Conservation (phyloP, 225 moss, liverwort and hornwort genomes). For the Takakia lepidozioides region DNA sequence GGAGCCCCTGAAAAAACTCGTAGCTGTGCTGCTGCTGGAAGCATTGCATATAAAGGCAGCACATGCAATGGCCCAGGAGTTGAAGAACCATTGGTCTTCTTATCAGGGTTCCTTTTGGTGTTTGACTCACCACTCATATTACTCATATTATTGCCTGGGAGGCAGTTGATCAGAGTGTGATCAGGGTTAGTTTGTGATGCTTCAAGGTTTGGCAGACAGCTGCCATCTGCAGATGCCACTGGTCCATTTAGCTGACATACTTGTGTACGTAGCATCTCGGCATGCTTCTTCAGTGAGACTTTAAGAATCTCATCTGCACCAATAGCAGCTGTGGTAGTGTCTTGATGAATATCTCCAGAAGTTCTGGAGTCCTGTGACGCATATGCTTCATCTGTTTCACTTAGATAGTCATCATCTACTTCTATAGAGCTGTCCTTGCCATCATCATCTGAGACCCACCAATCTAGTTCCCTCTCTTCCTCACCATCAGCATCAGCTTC, state of each 20-base stretch:
- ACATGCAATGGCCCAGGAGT: slow-evolving; percentile 71
- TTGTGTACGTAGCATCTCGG: no score
- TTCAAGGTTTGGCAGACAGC: no score
- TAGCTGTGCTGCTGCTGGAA: slow-evolving; percentile 88
- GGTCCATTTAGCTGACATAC: no score
- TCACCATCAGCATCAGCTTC: slow-evolving; percentile 45
- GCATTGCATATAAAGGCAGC: slow-evolving; percentile 91
- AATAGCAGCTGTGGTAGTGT: slow-evolving; percentile 7
- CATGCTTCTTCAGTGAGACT: slow-evolving; percentile 5
- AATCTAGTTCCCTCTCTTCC: slow-evolving; percentile 30
- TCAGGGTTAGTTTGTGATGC: no score
- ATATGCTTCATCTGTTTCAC: slow-evolving; percentile 56
- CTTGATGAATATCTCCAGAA: slow-evolving; percentile 29
- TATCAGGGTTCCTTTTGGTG: slow-evolving; percentile 10
- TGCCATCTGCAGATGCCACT: no score
- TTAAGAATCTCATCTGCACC: slow-evolving; percentile 10
- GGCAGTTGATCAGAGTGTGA: no score
- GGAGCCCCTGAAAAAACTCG: slow-evolving; percentile 78
- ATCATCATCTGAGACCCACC: slow-evolving; percentile 43
- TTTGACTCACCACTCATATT: slow-evolving; percentile 3
- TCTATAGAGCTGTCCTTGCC: slow-evolving; percentile 46
- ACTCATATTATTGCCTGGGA: no score
- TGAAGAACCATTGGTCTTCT: slow-evolving; percentile 21
- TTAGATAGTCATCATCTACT: slow-evolving; percentile 35
- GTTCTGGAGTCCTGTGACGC: slow-evolving; percentile 59